phyloP scores from a whole-genome alignment of 106 monocot species.

The Agapanthus africanus region DNA sequence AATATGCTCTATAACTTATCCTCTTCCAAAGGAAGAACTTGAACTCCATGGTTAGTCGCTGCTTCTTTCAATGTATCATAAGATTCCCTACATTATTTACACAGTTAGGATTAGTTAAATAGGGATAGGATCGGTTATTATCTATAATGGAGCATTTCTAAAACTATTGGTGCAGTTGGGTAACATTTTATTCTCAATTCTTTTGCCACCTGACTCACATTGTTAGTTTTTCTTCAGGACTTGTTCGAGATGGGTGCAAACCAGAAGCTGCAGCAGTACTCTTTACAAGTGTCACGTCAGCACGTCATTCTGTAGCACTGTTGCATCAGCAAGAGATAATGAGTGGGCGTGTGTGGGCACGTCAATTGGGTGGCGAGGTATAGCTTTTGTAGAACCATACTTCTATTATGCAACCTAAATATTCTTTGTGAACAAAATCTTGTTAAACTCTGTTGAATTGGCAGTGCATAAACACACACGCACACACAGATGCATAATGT shows the following conservation, averaged over 20 bases:
- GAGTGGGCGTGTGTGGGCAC: conserved; percentile 72
- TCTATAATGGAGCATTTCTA: too few species aligned
- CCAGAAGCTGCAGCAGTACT: conserved; percentile 65
- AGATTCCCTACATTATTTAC: too few species aligned
- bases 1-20: conserved; percentile 55
- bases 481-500: too few species aligned
- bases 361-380: conserved; percentile 97
- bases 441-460: background rate
- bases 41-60: conserved; percentile 63
- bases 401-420: background rate
- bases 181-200: too few species aligned
- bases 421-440: background rate
- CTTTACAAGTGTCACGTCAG: conserved; percentile 72
- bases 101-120: too few species aligned
- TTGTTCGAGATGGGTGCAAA: conserved; percentile 88
- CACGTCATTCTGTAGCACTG: conserved; percentile 45
- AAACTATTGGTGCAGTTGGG: too few species aligned
- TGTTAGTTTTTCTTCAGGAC: conserved; percentile 32
- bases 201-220: background rate
- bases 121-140: too few species aligned
- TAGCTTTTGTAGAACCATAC: background rate
- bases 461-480: background rate
- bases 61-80: conserved; percentile 6
- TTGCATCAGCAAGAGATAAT: conserved; percentile 78
- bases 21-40: conserved; percentile 75